A percentile compares a stretch with the other conserved stretches of the same genome.
These are phyloP conservation scores for Russula lepida DNA, from an alignment of 768 basidiomycete genomes.

Conservation along the genomic window DNA sequence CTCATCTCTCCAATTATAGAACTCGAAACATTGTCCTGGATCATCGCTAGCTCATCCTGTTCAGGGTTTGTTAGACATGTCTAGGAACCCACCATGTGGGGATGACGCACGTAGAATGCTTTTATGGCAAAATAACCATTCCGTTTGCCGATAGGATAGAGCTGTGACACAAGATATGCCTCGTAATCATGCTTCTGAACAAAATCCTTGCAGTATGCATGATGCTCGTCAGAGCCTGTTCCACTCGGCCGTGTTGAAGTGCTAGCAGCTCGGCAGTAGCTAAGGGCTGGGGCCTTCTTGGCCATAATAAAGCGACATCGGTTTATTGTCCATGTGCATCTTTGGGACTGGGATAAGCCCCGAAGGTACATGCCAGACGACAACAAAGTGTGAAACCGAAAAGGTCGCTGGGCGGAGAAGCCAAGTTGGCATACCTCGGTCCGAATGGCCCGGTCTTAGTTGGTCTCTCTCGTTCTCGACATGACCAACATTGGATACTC, in stretches of 20 bases:
- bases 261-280: slow-evolving; percentile 4
- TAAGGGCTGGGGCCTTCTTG: background rate
- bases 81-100: background rate
- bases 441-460: background rate
- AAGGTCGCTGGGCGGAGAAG: background rate
- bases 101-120: slow-evolving; percentile 76
- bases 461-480: background rate
- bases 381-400: background rate
- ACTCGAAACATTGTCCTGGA: slow-evolving; percentile 72
- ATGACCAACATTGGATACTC: slow-evolving; percentile 34
- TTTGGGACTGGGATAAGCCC: background rate
- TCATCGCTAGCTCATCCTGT: slow-evolving; percentile 67
- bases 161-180: slow-evolving; percentile 59
- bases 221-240: slow-evolving; percentile 33
- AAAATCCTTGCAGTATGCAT: slow-evolving; percentile 58
- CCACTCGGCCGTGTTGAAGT: slow-evolving; percentile 5
- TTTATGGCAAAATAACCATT: slow-evolving; percentile 69
- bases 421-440: background rate
- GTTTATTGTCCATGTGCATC: background rate
- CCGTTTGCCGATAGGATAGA: slow-evolving; percentile 60
- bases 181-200: slow-evolving; percentile 80
- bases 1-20: slow-evolving; percentile 71
- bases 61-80: background rate
- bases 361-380: background rate
- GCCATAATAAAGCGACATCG: background rate